Conservation (phyloP, 2,329 filamentous ascomycete species). For the Aspergillus amoenus region DNA sequence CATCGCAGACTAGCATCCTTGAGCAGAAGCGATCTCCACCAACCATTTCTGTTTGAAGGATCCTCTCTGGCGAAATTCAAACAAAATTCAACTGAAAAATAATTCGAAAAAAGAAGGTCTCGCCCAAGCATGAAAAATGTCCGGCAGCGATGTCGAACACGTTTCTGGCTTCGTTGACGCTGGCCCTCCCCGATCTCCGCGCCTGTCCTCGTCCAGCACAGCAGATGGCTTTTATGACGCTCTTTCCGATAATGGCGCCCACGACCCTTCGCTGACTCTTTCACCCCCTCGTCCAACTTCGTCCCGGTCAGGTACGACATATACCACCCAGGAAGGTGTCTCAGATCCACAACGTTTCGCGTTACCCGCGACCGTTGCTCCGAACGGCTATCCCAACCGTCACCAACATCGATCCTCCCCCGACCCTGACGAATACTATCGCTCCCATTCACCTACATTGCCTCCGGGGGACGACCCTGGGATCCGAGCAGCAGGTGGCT, state of each 20-base stretch:
- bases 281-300: constrained; percentile 19
- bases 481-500: constrained; percentile 16
- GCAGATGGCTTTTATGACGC: constrained; percentile 24
- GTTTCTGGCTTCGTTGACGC: constrained; percentile 35
- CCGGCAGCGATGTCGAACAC: constrained; percentile 43
- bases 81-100: constrained; percentile 7
- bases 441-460: constrained; percentile 43
- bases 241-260: constrained; percentile 20
- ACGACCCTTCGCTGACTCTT: constrained; percentile 30
- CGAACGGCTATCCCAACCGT: constrained; percentile 25
- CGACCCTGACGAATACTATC: constrained; percentile 55
- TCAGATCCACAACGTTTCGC: constrained; percentile 22
- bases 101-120: constrained; percentile 18
- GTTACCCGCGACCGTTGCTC: constrained; percentile 16
- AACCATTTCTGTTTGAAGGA: constrained; percentile 24
- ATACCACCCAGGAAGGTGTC: constrained; percentile 20
- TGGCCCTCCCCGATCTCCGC: constrained; percentile 29
- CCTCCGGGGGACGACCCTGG: constrained; percentile 27
- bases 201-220: constrained; percentile 31
- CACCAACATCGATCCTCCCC: constrained; percentile 30
- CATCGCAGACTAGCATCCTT: constrained; percentile 34
- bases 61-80: constrained; percentile 1
- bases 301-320: constrained; percentile 21
- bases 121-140: constrained; percentile 42
- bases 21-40: constrained; percentile 30